These are phyloP conservation scores for Teunomyces lycoperdinae DNA, from an alignment of 805 yeast species.

Conservation along the genomic window DNA sequence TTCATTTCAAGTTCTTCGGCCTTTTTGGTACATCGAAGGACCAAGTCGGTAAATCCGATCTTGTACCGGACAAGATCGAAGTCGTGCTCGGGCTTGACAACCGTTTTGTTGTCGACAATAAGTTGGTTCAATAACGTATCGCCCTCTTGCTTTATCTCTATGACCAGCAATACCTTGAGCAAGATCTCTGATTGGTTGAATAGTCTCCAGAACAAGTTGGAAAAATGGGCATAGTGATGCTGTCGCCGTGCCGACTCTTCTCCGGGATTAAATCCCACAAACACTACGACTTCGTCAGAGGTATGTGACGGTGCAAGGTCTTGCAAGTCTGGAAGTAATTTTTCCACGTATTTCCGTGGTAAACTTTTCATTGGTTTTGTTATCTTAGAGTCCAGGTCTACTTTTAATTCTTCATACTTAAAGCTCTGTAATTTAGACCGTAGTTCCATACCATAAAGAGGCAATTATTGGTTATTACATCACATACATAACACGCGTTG, in stretches of 20 bases:
- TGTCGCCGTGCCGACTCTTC: conserved; percentile 56
- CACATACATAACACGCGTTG: neutral
- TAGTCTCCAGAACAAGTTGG: conserved; percentile 68
- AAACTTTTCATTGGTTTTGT: neutral
- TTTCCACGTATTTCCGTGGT: no score
- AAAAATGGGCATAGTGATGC: conserved; percentile 70
- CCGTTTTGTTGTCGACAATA: conserved; percentile 12
- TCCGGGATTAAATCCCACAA: conserved; percentile 76
- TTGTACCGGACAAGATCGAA: conserved; percentile 39
- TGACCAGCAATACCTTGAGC: conserved; percentile 8
- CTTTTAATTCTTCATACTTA: conserved; percentile 10
- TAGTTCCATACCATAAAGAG: neutral
- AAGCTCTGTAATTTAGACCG: conserved; percentile 16
- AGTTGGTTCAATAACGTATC: conserved; percentile 10
- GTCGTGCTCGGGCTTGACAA: conserved; percentile 36
- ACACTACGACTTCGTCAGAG: conserved; percentile 38
- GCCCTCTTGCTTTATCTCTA: conserved; percentile 8
- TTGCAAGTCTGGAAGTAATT: conserved; percentile 2
- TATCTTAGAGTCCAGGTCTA: neutral
- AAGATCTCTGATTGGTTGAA: conserved; percentile 52
- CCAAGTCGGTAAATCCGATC: conserved; percentile 72
- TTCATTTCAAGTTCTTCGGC: conserved; percentile 49
- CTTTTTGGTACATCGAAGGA: conserved; percentile 58
- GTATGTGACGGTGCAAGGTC: conserved; percentile 34
- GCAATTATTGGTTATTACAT: neutral